These are phyloP conservation scores for Lodderomyces pseudojiufengensis DNA, from an alignment of 1,139 yeast genomes.

Conservation along the genomic window DNA sequence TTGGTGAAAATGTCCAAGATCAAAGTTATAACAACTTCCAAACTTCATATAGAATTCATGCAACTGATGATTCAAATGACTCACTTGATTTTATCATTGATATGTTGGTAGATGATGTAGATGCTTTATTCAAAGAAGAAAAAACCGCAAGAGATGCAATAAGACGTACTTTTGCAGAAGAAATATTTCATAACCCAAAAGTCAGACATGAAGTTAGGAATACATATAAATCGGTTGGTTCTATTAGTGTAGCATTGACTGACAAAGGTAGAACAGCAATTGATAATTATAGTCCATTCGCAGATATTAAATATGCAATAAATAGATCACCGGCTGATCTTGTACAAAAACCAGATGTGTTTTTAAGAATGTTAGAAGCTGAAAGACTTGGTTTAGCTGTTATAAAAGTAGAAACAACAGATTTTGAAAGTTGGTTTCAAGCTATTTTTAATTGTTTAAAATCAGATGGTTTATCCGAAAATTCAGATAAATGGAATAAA, in stretches of 20 bases:
- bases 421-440: conserved; percentile 42
- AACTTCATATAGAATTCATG: conserved; percentile 61
- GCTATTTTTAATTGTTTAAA: conserved; percentile 57
- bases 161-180: conserved; percentile 72
- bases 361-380: conserved; percentile 88
- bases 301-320: conserved; percentile 87
- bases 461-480: conserved; percentile 80
- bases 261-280: conserved; percentile 85
- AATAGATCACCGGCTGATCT: conserved; percentile 76
- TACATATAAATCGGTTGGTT: conserved; percentile 64
- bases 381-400: conserved; percentile 61
- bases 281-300: conserved; percentile 76
- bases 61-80: conserved; percentile 67
- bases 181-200: conserved; percentile 76
- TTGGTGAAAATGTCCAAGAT: conserved; percentile 80
- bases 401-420: conserved; percentile 44
- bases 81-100: conserved; percentile 65
- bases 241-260: conserved; percentile 71
- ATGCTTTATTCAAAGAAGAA: conserved; percentile 54
- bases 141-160: conserved; percentile 71
- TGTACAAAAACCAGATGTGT: conserved; percentile 70
- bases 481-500: conserved; percentile 78
- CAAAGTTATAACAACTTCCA: conserved; percentile 45
- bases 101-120: conserved; percentile 50
- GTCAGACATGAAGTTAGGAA: conserved; percentile 73